phyloP scores from a whole-genome alignment of 2,329 filamentous ascomycete species.

The Colletotrichum sp. region DNA sequence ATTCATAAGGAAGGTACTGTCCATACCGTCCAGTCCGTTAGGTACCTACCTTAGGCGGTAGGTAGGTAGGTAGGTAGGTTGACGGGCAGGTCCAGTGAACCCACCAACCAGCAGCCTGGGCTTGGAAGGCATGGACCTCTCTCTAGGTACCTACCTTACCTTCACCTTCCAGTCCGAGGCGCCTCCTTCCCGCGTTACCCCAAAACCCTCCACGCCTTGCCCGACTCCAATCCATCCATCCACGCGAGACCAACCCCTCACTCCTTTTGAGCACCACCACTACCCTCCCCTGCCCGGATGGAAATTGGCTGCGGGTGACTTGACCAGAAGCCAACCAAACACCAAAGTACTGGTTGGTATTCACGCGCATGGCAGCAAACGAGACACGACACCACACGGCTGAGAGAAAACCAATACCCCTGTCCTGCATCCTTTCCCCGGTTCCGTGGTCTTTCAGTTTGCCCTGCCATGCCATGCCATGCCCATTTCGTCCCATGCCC shows the following conservation, averaged over 20 bases:
- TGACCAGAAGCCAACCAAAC: not conserved
- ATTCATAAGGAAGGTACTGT: no score
- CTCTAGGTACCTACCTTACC: not conserved
- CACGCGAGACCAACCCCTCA: not conserved
- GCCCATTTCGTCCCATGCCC: conserved; percentile 17
- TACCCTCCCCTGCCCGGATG: not conserved
- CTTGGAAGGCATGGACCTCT: no score
- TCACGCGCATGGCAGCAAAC: not conserved
- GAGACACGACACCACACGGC: not conserved
- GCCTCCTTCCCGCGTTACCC: not conserved
- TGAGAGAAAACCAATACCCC: not conserved
- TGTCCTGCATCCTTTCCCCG: not conserved
- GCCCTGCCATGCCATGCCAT: conserved; percentile 14
- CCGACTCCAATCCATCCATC: not conserved
- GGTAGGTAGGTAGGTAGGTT: not conserved
- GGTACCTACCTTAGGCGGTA: no score
- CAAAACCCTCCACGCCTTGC: not conserved
- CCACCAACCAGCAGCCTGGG: not conserved
- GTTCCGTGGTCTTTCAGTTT: not conserved
- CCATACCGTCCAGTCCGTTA: no score
- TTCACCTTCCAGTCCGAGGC: not conserved
- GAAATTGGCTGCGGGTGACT: not conserved
- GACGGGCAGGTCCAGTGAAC: not conserved
- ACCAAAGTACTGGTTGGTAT: not conserved
- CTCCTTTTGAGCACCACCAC: not conserved